Evolutionary conservation across 805 yeast genomes (phyloP).

Genomic region (Candida ascalaphidarum): DNA sequence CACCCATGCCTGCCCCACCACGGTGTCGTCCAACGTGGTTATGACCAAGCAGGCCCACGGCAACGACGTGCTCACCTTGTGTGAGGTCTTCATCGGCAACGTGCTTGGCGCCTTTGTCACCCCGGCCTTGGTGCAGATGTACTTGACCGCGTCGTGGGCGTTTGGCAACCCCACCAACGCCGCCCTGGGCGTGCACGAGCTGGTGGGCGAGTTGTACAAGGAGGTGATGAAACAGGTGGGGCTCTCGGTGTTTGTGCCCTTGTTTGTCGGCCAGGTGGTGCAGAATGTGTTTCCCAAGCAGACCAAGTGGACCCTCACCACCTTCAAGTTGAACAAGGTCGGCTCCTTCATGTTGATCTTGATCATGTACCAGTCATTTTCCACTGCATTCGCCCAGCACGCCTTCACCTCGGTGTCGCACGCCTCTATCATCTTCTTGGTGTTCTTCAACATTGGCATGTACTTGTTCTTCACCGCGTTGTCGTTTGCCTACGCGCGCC

Average conservation of each 20-base stretch:
- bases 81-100: conserved; percentile 84
- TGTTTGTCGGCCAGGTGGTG: conserved; percentile 79
- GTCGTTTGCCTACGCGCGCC: conserved; percentile 55
- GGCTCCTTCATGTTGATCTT: conserved; percentile 74
- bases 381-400: conserved; percentile 78
- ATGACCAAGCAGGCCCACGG: conserved; percentile 88
- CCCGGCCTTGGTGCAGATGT: conserved; percentile 78
- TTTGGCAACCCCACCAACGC: conserved; percentile 67
- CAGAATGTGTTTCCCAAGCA: conserved; percentile 65
- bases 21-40: conserved; percentile 85
- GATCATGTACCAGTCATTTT: conserved; percentile 72
- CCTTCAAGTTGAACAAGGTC: conserved; percentile 57
- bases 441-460: conserved; percentile 76
- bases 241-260: conserved; percentile 71
- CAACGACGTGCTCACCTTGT: conserved; percentile 65
- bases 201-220: conserved; percentile 52
- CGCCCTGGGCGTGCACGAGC: conserved; percentile 36
- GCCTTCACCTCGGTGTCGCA: conserved; percentile 69
- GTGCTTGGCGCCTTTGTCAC: conserved; percentile 80
- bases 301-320: conserved; percentile 50
- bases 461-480: conserved; percentile 68
- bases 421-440: conserved; percentile 63
- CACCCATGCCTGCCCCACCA: conserved; percentile 85
- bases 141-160: conserved; percentile 46
- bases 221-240: conserved; percentile 87